These are phyloP conservation scores for Musa troglodytarum DNA, from an alignment of 176 grass and related monocot species.

Conservation along the genomic window DNA sequence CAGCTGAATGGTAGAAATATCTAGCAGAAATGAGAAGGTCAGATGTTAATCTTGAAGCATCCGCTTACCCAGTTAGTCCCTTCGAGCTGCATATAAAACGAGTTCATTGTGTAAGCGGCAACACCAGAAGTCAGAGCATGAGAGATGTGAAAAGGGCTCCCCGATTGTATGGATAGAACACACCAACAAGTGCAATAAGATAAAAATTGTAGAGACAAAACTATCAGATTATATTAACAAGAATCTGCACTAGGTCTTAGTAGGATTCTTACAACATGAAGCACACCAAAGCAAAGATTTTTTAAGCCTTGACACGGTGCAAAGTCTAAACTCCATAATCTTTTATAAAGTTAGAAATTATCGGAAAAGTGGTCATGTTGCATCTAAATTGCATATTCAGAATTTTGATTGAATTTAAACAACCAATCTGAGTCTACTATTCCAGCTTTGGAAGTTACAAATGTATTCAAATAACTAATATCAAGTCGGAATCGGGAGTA, in stretches of 20 bases:
- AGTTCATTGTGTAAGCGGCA: constrained; percentile 4
- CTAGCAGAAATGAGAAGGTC: neutral
- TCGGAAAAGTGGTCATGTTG: too few species aligned
- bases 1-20: neutral
- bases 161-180: constrained; percentile 6
- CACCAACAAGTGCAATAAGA: neutral
- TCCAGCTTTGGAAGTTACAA: too few species aligned
- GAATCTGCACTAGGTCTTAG: too few species aligned
- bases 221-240: too few species aligned
- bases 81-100: constrained; percentile 2
- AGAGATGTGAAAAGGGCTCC: constrained; percentile 12
- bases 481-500: too few species aligned
- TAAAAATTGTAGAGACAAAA: too few species aligned
- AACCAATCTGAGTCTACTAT: too few species aligned
- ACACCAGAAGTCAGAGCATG: constrained; percentile 11
- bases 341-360: too few species aligned
- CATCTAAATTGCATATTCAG: too few species aligned
- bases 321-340: too few species aligned
- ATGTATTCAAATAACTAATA: too few species aligned
- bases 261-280: neutral
- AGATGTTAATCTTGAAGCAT: neutral
- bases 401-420: too few species aligned
- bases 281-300: neutral
- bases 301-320: neutral
- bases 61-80: constrained; percentile 8